A percentile compares a stretch with the other conserved stretches of the same genome.
These are phyloP conservation scores for Barnettozyma vustinii DNA, from an alignment of 805 yeast species.

Conservation along the genomic window DNA sequence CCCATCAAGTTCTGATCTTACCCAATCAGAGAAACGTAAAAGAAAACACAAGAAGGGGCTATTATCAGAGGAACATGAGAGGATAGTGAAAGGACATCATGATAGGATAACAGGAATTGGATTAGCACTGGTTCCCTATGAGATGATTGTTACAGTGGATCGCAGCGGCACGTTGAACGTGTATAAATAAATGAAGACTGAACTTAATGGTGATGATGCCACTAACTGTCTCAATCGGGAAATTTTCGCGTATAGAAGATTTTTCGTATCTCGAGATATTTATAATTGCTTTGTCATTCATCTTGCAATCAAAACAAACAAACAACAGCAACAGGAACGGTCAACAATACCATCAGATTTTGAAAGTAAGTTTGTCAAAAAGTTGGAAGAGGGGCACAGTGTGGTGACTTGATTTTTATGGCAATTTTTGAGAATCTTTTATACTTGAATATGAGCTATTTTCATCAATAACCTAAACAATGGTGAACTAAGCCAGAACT, in stretches of 20 bases:
- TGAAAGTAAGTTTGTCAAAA: not conserved
- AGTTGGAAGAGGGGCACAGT: not conserved
- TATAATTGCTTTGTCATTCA: conserved; percentile 3
- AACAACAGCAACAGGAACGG: not conserved
- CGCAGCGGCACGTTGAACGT: conserved; percentile 61
- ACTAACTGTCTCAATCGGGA: not conserved
- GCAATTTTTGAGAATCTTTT: no score
- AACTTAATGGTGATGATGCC: not conserved
- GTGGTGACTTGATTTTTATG: not conserved
- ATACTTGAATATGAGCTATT: not conserved
- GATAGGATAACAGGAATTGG: conserved; percentile 48
- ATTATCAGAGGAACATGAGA: conserved; percentile 40
- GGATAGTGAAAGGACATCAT: conserved; percentile 39
- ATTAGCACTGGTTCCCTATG: conserved; percentile 43
- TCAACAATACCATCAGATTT: not conserved
- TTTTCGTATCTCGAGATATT: not conserved
- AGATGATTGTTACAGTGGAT: conserved; percentile 61
- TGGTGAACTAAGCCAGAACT: not conserved
- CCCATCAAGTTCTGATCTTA: conserved; percentile 10
- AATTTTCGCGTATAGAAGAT: not conserved
- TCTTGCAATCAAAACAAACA: not conserved
- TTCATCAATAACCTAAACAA: not conserved
- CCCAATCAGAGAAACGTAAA: conserved; percentile 12
- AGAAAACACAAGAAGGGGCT: conserved; percentile 28
- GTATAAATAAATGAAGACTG: conserved; percentile 40